A percentile compares a stretch with the other conserved stretches of the same genome.
These are phyloP conservation scores for Colletotrichum trifolii DNA, from an alignment of 2,329 filamentous ascomycete genomes.

Conservation along the genomic window DNA sequence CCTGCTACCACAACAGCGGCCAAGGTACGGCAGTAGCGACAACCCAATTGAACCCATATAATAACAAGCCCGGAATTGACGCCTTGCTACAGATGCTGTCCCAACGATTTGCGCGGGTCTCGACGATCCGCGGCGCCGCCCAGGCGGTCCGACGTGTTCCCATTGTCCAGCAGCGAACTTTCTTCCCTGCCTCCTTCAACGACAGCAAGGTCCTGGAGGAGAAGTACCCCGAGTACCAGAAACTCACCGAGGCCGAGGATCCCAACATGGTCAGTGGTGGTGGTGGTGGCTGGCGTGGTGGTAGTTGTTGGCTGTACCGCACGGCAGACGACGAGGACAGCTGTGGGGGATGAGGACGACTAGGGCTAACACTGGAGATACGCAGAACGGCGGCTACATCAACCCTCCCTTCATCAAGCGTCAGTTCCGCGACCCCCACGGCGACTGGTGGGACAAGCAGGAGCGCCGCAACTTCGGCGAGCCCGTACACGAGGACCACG, in stretches of 20 bases:
- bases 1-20: slow-evolving; percentile 48
- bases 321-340: background rate
- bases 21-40: slow-evolving; percentile 44
- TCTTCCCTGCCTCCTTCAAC: slow-evolving; percentile 62
- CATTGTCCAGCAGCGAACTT: slow-evolving; percentile 66
- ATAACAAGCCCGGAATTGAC: background rate
- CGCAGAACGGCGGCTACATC: slow-evolving; percentile 86
- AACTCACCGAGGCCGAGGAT: slow-evolving; percentile 69
- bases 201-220: slow-evolving; percentile 60
- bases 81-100: slow-evolving; percentile 65
- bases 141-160: slow-evolving; percentile 61
- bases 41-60: background rate
- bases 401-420: slow-evolving; percentile 86
- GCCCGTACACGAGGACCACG: slow-evolving; percentile 95
- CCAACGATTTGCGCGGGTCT: slow-evolving; percentile 66
- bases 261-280: slow-evolving; percentile 70
- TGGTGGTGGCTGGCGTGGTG: background rate
- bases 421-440: slow-evolving; percentile 92
- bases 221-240: slow-evolving; percentile 62
- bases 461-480: slow-evolving; percentile 97
- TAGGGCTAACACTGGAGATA: slow-evolving; percentile 39
- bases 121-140: slow-evolving; percentile 55
- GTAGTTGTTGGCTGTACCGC: background rate
- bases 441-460: slow-evolving; percentile 96
- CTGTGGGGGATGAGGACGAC: background rate